Conservation (phyloP, 2,329 filamentous ascomycete species). For the Parastagonospora avenae region DNA sequence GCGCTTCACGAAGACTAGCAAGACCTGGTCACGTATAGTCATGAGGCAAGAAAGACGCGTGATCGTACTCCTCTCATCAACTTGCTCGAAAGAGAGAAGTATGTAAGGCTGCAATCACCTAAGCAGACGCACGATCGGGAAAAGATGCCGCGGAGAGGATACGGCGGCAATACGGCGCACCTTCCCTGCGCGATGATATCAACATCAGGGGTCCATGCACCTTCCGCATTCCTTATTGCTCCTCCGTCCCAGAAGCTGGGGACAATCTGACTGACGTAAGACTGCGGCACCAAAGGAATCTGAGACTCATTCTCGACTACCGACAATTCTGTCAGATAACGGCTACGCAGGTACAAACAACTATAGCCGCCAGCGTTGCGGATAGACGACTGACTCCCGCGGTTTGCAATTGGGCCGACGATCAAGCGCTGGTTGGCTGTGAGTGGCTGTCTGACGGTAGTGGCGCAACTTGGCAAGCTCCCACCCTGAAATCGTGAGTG, state of each 20-base stretch:
- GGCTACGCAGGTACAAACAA: background rate
- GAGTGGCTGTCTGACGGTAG: conserved; percentile 2
- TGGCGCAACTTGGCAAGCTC: conserved; percentile 1
- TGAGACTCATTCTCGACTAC: background rate
- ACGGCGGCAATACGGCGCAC: no score
- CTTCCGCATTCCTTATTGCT: background rate
- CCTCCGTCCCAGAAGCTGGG: background rate
- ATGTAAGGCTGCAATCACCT: background rate
- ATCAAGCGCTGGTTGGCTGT: background rate
- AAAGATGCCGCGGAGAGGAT: no score
- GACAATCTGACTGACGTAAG: background rate
- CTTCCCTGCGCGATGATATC: conserved; percentile 4
- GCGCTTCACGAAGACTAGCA: no score
- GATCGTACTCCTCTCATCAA: background rate
- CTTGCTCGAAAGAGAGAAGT: background rate
- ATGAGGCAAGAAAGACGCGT: no score
- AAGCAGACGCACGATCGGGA: no score
- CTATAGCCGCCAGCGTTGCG: background rate
- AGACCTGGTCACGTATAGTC: no score
- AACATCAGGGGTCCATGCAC: conserved; percentile 2
- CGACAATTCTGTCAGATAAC: background rate
- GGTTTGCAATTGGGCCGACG: background rate
- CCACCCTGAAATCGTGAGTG: conserved; percentile 8
- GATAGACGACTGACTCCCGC: background rate
- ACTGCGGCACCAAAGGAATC: background rate